Base-by-base conservation (phyloP, 1,139 yeast species). In the Sugiyamaella paludigena region DNA sequence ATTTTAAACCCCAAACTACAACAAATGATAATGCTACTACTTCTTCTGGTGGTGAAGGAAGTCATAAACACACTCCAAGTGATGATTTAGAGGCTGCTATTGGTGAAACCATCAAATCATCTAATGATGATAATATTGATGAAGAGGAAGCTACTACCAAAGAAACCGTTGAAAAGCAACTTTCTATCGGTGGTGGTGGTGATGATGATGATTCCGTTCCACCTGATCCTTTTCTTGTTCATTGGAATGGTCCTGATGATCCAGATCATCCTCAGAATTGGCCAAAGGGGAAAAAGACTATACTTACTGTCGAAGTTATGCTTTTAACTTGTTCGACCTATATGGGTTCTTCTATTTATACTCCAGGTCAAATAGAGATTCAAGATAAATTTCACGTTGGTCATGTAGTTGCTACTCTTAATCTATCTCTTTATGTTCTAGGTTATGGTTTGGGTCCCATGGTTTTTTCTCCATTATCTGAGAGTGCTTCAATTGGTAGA, bases 221-320 rank as follows among this genome's bases (percentile, higher is more conserved):
- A 4, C 33, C 19, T 26, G 49, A 46, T 35, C 49, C 49, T 7
- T 46, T 35, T 31, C 41, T 46, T 10, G 49, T 46, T 7, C 61
- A 53, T 27, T 76, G 77, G 78, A 76, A 75, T 45, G 74, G 77
- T 5, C 73, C 68, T 0, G 72, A 74, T 47, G 84, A 80, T 56
- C 80, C 81, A 0, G 80, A 75, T 38, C 70, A 79, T 56, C 86
- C 86, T 1, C 60, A 64, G 36, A 81, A 81, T 60, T 81, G 84
- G 83, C 67, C 79, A 0, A 15, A 60, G 0, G 37, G 51, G 10
- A 66, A 68, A 43, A 79, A 77, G 57, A 35, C 64, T 0, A 47
- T 76, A 19, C 69, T 77, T 36, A 63, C 72, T 1, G 30, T 71
- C 7, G 66, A 73, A 49, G 67, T 77, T 24, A 69, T 74, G 42